Conservation (phyloP, 1,284 basidiomycete genomes). For the Somion occarium region DNA sequence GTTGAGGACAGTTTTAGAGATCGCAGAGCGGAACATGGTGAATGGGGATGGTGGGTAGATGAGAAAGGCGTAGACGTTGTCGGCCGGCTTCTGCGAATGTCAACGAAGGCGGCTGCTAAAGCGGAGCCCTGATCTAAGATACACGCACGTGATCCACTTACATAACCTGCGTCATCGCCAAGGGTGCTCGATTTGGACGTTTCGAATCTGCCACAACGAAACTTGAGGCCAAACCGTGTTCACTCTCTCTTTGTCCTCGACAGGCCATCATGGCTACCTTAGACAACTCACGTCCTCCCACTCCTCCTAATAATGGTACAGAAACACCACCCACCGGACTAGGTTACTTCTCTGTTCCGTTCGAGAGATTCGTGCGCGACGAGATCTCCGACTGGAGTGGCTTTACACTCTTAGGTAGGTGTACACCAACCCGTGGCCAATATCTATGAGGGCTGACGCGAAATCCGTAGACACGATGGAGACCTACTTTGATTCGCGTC, state of each 20-base stretch:
- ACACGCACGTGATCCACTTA: background rate
- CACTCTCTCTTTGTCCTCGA: conserved; percentile 10
- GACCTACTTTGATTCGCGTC: conserved; percentile 85
- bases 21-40: conserved; percentile 65
- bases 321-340: conserved; percentile 26
- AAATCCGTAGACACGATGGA: conserved; percentile 69
- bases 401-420: conserved; percentile 81
- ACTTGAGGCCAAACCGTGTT: too few relatives aligned
- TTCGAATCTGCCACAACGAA: background rate
- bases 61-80: conserved; percentile 16
- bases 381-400: conserved; percentile 53
- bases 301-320: conserved; percentile 18
- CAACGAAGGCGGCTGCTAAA: background rate
- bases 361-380: conserved; percentile 50
- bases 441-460: background rate
- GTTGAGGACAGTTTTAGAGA: conserved; percentile 46
- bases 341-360: conserved; percentile 45
- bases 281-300: conserved; percentile 26
- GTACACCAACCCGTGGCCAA: conserved; percentile 9
- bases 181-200: background rate
- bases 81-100: background rate
- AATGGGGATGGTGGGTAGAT: conserved; percentile 26
- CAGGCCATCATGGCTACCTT: conserved; percentile 22
- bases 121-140: background rate
- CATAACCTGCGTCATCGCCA: conserved; percentile 7